Conservation (phyloP, 2,329 filamentous ascomycete genomes). For the Cladosporium sp. region DNA sequence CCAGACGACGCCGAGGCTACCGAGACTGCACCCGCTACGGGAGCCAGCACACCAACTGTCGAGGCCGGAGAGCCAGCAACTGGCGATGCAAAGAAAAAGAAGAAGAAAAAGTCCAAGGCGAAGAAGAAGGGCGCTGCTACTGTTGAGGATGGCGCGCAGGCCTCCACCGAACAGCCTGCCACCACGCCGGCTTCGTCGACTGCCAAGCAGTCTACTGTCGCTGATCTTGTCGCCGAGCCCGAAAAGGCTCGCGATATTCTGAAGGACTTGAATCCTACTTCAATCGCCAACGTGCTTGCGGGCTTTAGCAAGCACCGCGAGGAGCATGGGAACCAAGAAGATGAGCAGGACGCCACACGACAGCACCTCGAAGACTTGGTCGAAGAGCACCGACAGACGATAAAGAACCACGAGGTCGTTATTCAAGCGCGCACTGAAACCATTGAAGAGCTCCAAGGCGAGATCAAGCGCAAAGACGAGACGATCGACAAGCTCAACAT, state of each 20-base stretch:
- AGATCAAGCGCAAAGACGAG: constrained; percentile 23
- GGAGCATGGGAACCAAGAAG: constrained; percentile 16
- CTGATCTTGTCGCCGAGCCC: constrained; percentile 18
- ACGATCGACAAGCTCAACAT: constrained; percentile 18
- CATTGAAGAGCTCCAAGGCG: constrained; percentile 62
- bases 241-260: constrained; percentile 20
- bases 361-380: constrained; percentile 15
- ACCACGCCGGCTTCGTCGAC: constrained; percentile 25
- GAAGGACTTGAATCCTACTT: neutral
- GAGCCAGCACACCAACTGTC: constrained; percentile 20
- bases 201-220: constrained; percentile 13
- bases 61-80: constrained; percentile 24
- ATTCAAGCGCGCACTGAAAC: constrained; percentile 61
- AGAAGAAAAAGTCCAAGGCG: constrained; percentile 73
- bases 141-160: constrained; percentile 36
- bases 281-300: neutral
- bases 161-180: constrained; percentile 19
- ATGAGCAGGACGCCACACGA: constrained; percentile 7
- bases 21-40: constrained; percentile 23
- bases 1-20: constrained; percentile 24
- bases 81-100: constrained; percentile 67
- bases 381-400: constrained; percentile 20
- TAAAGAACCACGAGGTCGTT: constrained; percentile 22
- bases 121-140: constrained; percentile 61
- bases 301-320: constrained; percentile 9